Conservation (phyloP, 2,329 filamentous ascomycete species). For the Leptographium lundbergii region DNA sequence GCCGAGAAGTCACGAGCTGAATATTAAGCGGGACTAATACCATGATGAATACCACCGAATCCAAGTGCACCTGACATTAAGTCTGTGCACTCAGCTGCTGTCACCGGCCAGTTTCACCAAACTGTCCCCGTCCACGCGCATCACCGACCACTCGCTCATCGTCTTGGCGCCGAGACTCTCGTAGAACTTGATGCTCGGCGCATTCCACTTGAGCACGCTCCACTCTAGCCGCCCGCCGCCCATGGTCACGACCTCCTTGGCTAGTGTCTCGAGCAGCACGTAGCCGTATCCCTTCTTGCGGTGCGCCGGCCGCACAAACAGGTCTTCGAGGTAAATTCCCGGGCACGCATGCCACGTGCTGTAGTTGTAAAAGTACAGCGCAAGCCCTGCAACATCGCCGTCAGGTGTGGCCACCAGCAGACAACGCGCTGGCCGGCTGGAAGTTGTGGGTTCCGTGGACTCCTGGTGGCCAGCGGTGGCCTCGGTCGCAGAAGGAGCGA, state of each 20-base stretch:
- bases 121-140: conserved; percentile 59
- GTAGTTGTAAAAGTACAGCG: conserved; percentile 91
- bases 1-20: no score
- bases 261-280: conserved; percentile 59
- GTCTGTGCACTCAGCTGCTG: not conserved
- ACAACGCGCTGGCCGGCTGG: conserved; percentile 58
- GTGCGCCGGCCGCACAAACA: conserved; percentile 64
- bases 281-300: conserved; percentile 72
- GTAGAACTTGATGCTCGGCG: conserved; percentile 83
- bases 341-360: conserved; percentile 81
- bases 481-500: conserved; percentile 42
- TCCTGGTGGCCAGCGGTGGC: conserved; percentile 17
- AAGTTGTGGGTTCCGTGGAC: conserved; percentile 41
- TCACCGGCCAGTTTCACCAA: conserved; percentile 43
- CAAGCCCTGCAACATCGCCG: conserved; percentile 54
- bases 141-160: conserved; percentile 61
- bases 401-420: conserved; percentile 48
- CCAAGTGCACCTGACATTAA: not conserved
- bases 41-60: not conserved
- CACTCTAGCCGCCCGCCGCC: conserved; percentile 72
- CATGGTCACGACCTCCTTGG: conserved; percentile 63
- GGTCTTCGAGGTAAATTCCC: conserved; percentile 86
- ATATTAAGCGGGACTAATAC: not conserved
- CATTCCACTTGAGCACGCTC: conserved; percentile 88
- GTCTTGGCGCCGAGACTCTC: conserved; percentile 52